Conservation (phyloP, 2,329 filamentous ascomycete species). For the Paramyrothecium roridum region DNA sequence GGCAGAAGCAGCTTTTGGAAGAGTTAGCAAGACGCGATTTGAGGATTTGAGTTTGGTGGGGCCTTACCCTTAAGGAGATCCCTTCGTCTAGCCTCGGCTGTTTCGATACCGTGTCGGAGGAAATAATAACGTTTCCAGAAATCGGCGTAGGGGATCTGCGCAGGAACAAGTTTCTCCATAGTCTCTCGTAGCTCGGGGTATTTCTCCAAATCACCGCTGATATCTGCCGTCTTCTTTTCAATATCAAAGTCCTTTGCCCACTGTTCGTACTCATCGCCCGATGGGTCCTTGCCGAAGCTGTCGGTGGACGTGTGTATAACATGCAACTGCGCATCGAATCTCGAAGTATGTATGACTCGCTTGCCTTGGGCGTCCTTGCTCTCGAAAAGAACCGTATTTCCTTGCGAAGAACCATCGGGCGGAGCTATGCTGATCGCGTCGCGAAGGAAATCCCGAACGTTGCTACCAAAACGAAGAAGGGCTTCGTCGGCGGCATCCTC, state of each 20-base stretch:
- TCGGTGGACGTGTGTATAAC: conserved; percentile 85
- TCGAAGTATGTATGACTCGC: conserved; percentile 88
- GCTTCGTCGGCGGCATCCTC: conserved; percentile 97
- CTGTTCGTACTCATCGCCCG: conserved; percentile 66
- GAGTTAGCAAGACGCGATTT: conserved; percentile 1
- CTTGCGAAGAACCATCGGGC: conserved; percentile 53
- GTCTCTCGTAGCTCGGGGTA: conserved; percentile 81
- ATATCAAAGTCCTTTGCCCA: conserved; percentile 77
- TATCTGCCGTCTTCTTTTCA: conserved; percentile 79
- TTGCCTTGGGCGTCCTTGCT: conserved; percentile 88
- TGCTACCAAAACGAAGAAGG: conserved; percentile 84
- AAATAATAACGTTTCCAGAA: conserved; percentile 99
- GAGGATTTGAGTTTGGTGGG: not conserved
- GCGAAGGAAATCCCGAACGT: conserved; percentile 82
- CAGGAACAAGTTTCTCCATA: conserved; percentile 96
- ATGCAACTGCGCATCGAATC: conserved; percentile 93
- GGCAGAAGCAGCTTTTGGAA: conserved; percentile 56
- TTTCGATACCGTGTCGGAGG: conserved; percentile 86
- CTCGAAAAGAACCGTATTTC: conserved; percentile 78
- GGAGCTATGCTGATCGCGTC: conserved; percentile 89
- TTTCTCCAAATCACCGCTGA: conserved; percentile 77
- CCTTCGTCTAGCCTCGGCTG: conserved; percentile 81
- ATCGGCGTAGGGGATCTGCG: conserved; percentile 78
- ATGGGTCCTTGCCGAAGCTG: conserved; percentile 79
- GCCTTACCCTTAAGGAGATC: conserved; percentile 84